A percentile compares a stretch with the other conserved stretches of the same genome.
These are phyloP conservation scores for Tubosaeta brunneosetosa DNA, from an alignment of 768 basidiomycete genomes.

Conservation along the genomic window DNA sequence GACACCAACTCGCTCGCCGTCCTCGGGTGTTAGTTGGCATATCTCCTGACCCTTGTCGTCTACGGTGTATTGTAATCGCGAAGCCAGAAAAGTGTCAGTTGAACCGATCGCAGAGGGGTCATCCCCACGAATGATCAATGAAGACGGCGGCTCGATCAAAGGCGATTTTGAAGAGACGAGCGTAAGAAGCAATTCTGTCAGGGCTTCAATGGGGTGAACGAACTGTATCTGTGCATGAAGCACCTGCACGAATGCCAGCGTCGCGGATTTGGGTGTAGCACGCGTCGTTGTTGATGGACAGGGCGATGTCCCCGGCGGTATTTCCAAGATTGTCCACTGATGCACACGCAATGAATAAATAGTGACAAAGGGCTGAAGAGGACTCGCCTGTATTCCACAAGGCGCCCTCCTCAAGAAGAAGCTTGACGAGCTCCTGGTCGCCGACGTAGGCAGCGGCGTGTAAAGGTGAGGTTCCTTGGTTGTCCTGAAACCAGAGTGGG, in stretches of 20 bases:
- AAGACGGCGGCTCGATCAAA: conserved; percentile 20
- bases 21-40: conserved; percentile 60
- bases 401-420: conserved; percentile 76
- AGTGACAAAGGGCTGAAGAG: not conserved
- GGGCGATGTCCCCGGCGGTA: conserved; percentile 87
- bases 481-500: conserved; percentile 88
- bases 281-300: conserved; percentile 73
- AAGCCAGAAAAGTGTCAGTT: conserved; percentile 64
- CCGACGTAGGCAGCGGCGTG: conserved; percentile 83
- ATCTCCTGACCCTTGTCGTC: conserved; percentile 80
- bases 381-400: conserved; percentile 82
- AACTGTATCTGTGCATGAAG: conserved; percentile 18
- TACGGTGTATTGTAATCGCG: conserved; percentile 59
- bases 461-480: conserved; percentile 74
- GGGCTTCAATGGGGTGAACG: conserved; percentile 5
- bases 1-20: conserved; percentile 80
- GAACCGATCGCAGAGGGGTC: conserved; percentile 60
- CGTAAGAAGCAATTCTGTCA: conserved; percentile 65
- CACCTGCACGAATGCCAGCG: conserved; percentile 88
- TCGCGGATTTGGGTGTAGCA: conserved; percentile 82
- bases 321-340: conserved; percentile 72
- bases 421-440: conserved; percentile 55
- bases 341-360: not conserved
- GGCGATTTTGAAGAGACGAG: conserved; percentile 49
- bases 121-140: conserved; percentile 41